These are phyloP conservation scores for Penicillium sp. DNA, from an alignment of 2,329 filamentous ascomycete species.

Conservation along the genomic window DNA sequence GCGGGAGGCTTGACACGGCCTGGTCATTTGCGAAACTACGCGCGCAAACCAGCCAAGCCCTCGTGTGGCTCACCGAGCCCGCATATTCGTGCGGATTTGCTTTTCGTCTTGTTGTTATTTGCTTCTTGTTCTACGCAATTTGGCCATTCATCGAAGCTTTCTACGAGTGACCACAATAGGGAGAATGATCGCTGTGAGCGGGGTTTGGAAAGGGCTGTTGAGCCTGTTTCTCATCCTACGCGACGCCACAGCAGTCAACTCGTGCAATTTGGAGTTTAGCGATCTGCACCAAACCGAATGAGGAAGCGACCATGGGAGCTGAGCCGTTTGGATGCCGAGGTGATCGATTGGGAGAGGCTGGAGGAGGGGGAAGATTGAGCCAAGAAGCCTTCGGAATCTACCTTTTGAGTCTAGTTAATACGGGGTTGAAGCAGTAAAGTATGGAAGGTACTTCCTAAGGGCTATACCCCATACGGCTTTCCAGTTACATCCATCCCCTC, in stretches of 20 bases:
- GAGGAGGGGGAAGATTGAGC: background rate
- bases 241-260: slow-evolving; percentile 10
- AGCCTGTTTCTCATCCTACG: background rate
- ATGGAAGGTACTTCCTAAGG: background rate
- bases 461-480: background rate
- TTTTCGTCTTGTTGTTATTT: slow-evolving; percentile 3
- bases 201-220: background rate
- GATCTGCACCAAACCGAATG: slow-evolving; percentile 23
- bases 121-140: background rate
- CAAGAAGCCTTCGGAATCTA: background rate
- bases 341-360: slow-evolving; percentile 6
- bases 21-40: slow-evolving; percentile 18
- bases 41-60: slow-evolving; percentile 16
- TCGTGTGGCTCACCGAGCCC: slow-evolving; percentile 19
- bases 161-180: background rate
- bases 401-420: background rate
- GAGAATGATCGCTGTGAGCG: background rate
- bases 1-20: slow-evolving; percentile 12
- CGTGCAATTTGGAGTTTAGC: slow-evolving; percentile 5
- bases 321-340: slow-evolving; percentile 2
- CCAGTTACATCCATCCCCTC: background rate
- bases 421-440: background rate
- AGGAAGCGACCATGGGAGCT: slow-evolving; percentile 9
- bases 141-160: slow-evolving; percentile 4
- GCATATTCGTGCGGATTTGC: slow-evolving; percentile 2